Conservation (phyloP, 495 filamentous ascomycete species). For the Cercophora newfieldiana region DNA sequence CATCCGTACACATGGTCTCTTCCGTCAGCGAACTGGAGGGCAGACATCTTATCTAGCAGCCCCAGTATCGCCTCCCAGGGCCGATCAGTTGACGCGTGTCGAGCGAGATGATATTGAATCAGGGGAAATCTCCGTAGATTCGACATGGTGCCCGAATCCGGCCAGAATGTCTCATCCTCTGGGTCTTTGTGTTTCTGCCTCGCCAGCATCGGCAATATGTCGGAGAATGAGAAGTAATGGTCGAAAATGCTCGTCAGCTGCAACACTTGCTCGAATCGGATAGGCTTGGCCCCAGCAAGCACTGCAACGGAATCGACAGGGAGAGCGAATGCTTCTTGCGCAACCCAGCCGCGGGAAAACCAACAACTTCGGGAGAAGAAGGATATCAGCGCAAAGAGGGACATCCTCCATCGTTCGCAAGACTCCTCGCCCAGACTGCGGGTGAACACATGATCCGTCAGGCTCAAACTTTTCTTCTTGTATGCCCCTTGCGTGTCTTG, state of each 20-base stretch:
- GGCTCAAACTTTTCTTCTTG: background rate
- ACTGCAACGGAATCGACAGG: background rate
- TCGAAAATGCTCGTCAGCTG: background rate
- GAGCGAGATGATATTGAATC: background rate
- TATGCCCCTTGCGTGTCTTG: background rate
- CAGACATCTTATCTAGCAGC: background rate
- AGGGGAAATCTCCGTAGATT: background rate
- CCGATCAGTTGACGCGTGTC: background rate
- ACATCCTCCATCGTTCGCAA: background rate
- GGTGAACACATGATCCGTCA: background rate
- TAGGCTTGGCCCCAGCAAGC: background rate
- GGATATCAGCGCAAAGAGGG: background rate
- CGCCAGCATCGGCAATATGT: background rate
- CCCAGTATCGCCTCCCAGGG: background rate
- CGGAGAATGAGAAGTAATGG: background rate
- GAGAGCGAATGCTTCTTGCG: background rate
- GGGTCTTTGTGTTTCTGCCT: background rate
- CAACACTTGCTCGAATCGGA: background rate
- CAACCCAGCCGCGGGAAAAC: background rate
- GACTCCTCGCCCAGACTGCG: background rate
- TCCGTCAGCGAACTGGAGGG: background rate
- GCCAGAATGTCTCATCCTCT: background rate
- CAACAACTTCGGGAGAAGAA: background rate
- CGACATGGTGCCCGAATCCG: background rate
- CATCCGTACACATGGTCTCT: background rate